A percentile compares a stretch with the other conserved stretches of the same genome.
Evolutionary conservation across 805 yeast species (phyloP).

Genomic region (Candida mattraensis): DNA sequence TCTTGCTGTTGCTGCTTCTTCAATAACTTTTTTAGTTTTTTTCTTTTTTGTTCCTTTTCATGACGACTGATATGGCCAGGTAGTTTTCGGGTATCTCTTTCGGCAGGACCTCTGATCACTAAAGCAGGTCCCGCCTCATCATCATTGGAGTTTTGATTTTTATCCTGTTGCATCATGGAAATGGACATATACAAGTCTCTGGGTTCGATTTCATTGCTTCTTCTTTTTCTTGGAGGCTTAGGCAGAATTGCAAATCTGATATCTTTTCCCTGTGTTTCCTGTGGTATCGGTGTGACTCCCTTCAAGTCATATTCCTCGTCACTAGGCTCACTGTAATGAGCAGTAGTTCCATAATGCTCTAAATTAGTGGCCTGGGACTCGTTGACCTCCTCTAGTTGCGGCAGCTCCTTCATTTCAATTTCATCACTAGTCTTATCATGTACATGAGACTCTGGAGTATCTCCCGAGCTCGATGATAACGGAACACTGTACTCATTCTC

Average conservation of each 20-base stretch:
- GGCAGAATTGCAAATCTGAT: constrained; percentile 65
- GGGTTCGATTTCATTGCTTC: constrained; percentile 59
- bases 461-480: constrained; percentile 23
- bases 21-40: constrained; percentile 21
- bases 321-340: constrained; percentile 44
- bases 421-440: constrained; percentile 7
- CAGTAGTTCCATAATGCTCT: constrained; percentile 17
- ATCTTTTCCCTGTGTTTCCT: constrained; percentile 24
- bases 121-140: constrained; percentile 76
- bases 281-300: constrained; percentile 1
- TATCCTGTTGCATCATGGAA: constrained; percentile 66
- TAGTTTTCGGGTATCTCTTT: constrained; percentile 44
- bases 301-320: constrained; percentile 27
- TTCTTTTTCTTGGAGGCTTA: constrained; percentile 43
- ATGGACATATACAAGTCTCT: constrained; percentile 83
- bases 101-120: constrained; percentile 76
- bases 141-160: constrained; percentile 32
- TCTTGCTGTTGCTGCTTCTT: constrained; percentile 13
- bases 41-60: constrained; percentile 22
- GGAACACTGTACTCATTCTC: constrained; percentile 19
- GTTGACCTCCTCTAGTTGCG: constrained; percentile 1
- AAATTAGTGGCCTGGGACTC: constrained; percentile 5
- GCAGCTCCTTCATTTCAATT: constrained; percentile 13
- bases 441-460: constrained; percentile 13
- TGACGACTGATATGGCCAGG: constrained; percentile 25